Percentiles rank a stretch among this genome's conserved stretches.
These are phyloP conservation scores for Phanerochaete carnosa DNA, from an alignment of 768 basidiomycete genomes.

Conservation along the genomic window DNA sequence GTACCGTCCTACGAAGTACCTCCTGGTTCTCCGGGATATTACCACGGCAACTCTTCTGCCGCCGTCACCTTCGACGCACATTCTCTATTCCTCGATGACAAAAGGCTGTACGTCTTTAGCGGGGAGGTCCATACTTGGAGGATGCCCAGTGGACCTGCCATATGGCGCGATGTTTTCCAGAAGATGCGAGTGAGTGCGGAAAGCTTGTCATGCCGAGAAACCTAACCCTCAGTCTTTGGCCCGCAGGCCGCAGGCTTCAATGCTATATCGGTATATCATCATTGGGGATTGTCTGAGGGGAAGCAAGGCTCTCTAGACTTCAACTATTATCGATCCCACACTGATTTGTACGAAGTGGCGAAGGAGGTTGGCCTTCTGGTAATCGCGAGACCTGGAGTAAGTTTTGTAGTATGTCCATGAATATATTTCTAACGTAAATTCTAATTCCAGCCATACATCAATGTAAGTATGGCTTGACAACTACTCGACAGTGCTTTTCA, in stretches of 20 bases:
- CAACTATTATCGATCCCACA: conserved; percentile 16
- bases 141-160: conserved; percentile 15
- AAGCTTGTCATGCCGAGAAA: neutral
- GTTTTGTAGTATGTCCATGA: neutral
- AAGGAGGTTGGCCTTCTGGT: conserved; percentile 23
- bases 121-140: conserved; percentile 25
- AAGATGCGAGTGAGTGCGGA: conserved; percentile 19
- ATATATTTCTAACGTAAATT: neutral
- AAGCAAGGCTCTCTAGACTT: conserved; percentile 17
- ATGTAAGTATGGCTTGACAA: conserved; percentile 10
- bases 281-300: conserved; percentile 18
- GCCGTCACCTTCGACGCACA: conserved; percentile 23
- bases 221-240: neutral
- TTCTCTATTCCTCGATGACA: conserved; percentile 20
- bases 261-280: conserved; percentile 19
- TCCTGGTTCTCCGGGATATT: conserved; percentile 21
- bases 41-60: conserved; percentile 24
- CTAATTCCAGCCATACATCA: conserved; percentile 18
- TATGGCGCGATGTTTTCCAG: conserved; percentile 23
- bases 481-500: neutral
- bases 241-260: conserved; percentile 23
- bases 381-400: conserved; percentile 18
- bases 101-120: conserved; percentile 19
- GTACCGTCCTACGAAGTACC: conserved; percentile 17
- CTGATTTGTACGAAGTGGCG: conserved; percentile 18